A percentile compares a stretch with the other conserved stretches of the same genome.
phyloP scores from a whole-genome alignment of 1,284 basidiomycete species.

The Ustilago nuda region DNA sequence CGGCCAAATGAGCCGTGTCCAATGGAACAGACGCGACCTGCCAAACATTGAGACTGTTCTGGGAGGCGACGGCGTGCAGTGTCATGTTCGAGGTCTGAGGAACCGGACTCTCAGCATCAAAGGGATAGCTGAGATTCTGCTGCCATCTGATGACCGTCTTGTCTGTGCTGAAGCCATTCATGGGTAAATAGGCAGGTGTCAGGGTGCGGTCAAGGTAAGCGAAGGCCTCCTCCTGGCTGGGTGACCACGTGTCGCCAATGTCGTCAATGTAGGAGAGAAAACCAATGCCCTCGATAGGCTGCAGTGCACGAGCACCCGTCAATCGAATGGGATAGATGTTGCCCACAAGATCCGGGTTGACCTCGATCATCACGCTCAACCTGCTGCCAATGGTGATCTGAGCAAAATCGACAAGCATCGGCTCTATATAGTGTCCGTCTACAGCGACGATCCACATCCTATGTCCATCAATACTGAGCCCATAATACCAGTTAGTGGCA shows the following conservation, averaged over 20 bases:
- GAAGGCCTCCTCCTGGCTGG: constrained; percentile 39
- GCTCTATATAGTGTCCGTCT: constrained; percentile 48
- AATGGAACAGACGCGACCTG: constrained; percentile 48
- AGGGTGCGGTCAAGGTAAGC: constrained; percentile 21
- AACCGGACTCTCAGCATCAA: constrained; percentile 30
- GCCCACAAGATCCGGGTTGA: constrained; percentile 21
- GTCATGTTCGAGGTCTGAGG: constrained; percentile 45
- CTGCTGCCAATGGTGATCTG: constrained; percentile 54
- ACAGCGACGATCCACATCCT: constrained; percentile 53
- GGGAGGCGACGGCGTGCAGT: constrained; percentile 51
- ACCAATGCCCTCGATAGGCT: constrained; percentile 50
- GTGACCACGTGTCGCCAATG: constrained; percentile 25
- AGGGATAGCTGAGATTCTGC: constrained; percentile 36
- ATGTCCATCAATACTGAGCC: constrained; percentile 31
- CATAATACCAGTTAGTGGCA: constrained; percentile 45
- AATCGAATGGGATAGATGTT: constrained; percentile 47
- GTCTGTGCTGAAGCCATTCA: constrained; percentile 38
- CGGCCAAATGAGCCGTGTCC: constrained; percentile 45
- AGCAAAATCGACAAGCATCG: constrained; percentile 39
- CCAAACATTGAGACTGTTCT: constrained; percentile 56
- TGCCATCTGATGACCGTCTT: constrained; percentile 40
- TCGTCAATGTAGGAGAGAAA: constrained; percentile 52
- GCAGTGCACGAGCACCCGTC: constrained; percentile 45
- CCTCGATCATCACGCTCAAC: constrained; percentile 52
- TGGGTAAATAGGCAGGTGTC: constrained; percentile 28